Conservation (phyloP, 108 stramenopile genomes). For the Nitzschia inconspicua region DNA sequence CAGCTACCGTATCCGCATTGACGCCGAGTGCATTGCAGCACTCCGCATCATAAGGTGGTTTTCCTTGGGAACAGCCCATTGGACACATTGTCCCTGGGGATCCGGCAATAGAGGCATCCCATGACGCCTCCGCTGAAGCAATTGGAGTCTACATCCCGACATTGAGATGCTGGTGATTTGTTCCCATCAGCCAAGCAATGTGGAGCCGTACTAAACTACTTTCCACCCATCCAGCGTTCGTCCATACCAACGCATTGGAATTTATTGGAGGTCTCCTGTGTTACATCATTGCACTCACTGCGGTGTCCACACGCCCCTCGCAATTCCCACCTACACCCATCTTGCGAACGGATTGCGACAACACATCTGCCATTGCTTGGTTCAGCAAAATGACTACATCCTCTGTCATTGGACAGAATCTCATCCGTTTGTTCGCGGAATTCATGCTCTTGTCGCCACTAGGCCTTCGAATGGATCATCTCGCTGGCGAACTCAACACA, state of each 20-base stretch:
- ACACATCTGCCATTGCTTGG: background rate
- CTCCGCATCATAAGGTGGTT: too few relatives aligned
- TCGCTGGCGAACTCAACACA: background rate
- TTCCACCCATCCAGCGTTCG: background rate
- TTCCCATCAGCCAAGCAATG: background rate
- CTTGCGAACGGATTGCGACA: too few relatives aligned
- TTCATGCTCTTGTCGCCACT: background rate
- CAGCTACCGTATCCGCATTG: too few relatives aligned
- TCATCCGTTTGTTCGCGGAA: background rate
- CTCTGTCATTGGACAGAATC: background rate
- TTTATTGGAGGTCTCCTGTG: too few relatives aligned
- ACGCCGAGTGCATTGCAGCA: too few relatives aligned
- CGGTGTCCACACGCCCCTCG: too few relatives aligned
- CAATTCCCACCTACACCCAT: too few relatives aligned
- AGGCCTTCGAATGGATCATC: background rate
- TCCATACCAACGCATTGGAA: background rate
- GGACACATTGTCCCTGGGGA: background rate
- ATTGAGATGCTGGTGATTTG: too few relatives aligned
- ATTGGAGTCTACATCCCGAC: background rate
- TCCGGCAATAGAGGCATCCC: background rate
- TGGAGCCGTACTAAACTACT: background rate
- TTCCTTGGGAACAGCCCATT: background rate
- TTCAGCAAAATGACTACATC: background rate
- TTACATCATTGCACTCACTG: too few relatives aligned
- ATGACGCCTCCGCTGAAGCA: background rate